Conservation (phyloP, 352 stramenopile genomes). For the Pythium insidiosum region DNA sequence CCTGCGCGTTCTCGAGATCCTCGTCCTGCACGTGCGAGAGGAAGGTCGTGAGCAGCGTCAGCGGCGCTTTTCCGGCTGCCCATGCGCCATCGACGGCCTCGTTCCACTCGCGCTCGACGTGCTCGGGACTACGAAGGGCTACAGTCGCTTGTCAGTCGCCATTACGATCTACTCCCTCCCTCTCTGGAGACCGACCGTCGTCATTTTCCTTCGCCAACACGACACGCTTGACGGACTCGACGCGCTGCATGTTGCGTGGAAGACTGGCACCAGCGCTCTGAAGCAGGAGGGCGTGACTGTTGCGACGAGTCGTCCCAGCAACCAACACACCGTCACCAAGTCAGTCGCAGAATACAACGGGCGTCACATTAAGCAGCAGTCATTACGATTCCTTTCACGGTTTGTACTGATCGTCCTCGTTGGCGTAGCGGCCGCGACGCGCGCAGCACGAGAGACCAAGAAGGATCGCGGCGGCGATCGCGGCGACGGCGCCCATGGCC, state of each 20-base stretch:
- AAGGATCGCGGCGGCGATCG: slow-evolving; percentile 39
- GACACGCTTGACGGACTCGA: slow-evolving; percentile 20
- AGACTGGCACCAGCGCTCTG: too few relatives aligned
- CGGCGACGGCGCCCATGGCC: slow-evolving; percentile 38
- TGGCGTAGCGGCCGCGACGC: slow-evolving; percentile 22
- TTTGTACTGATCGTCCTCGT: too few relatives aligned
- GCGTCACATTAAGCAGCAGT: too few relatives aligned
- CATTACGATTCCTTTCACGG: too few relatives aligned
- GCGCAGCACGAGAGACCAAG: slow-evolving; percentile 55
- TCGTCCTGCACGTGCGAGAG: slow-evolving; percentile 47
- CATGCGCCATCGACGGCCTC: slow-evolving; percentile 55
- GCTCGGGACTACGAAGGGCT: slow-evolving; percentile 25
- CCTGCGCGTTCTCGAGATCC: slow-evolving; percentile 41
- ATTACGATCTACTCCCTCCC: background rate
- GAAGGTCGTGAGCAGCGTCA: slow-evolving; percentile 47
- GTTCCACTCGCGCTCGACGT: slow-evolving; percentile 46
- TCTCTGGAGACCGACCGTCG: slow-evolving; percentile 4
- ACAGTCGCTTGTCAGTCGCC: slow-evolving; percentile 11
- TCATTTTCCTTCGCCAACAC: slow-evolving; percentile 16
- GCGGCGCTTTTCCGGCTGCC: slow-evolving; percentile 46
- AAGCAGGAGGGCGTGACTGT: too few relatives aligned
- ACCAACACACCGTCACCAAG: too few relatives aligned
- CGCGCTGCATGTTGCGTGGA: slow-evolving; percentile 19
- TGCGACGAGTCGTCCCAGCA: too few relatives aligned
- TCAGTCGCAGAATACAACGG: too few relatives aligned